These are phyloP conservation scores for Parastagonospora avenae DNA, from an alignment of 2,329 filamentous ascomycete species.

Conservation along the genomic window DNA sequence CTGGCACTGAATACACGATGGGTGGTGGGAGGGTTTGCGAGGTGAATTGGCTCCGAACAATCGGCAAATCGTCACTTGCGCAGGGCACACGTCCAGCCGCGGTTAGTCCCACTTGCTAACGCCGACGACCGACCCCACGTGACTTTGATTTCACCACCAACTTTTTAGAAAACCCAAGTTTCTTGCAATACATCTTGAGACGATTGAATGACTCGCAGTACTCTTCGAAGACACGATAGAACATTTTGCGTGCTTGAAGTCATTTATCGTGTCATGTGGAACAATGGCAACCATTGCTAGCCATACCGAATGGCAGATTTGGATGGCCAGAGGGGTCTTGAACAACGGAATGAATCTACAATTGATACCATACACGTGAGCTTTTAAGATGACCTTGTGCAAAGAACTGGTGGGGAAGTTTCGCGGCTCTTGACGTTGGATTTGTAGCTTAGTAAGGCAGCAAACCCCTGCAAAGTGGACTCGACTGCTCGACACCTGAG, in stretches of 20 bases:
- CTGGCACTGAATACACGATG: neutral
- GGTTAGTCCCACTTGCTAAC: neutral
- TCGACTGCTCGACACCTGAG: conserved; percentile 20
- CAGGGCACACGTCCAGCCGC: neutral
- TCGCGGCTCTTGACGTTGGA: neutral
- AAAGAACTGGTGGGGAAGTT: neutral
- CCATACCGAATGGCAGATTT: too few relatives aligned
- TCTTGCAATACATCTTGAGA: too few relatives aligned
- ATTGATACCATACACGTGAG: too few relatives aligned
- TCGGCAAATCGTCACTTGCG: conserved; percentile 2
- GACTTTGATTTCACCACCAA: neutral
- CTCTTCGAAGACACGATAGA: too few relatives aligned
- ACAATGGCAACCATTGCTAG: too few relatives aligned
- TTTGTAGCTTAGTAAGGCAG: conserved; percentile 8
- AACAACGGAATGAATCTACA: too few relatives aligned
- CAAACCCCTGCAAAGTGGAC: conserved; percentile 6
- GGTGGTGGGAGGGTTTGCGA: neutral
- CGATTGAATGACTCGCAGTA: too few relatives aligned
- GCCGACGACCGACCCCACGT: neutral
- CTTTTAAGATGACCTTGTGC: too few relatives aligned
- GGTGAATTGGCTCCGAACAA: neutral
- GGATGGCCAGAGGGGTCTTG: too few relatives aligned
- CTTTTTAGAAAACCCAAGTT: too few relatives aligned
- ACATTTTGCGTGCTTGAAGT: neutral
- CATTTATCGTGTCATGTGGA: neutral